phyloP scores from a whole-genome alignment of 306 rosid genomes.

The Cucurbita argyrosperma region DNA sequence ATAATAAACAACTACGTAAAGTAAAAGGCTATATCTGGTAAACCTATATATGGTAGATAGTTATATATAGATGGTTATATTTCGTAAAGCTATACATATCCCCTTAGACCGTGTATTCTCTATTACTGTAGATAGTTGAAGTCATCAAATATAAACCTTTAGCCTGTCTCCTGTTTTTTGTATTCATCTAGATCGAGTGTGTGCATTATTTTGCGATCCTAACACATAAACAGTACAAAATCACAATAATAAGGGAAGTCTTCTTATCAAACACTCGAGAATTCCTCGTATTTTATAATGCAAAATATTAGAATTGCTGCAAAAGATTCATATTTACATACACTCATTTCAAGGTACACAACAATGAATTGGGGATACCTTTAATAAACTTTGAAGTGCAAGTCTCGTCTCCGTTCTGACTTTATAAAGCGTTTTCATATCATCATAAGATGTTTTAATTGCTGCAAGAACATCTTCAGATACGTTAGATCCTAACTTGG shows the following conservation, averaged over 20 bases:
- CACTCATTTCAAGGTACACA: background rate
- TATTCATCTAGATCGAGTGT: no score
- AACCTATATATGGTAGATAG: no score
- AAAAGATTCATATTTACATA: background rate
- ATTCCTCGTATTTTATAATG: background rate
- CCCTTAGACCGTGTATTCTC: no score
- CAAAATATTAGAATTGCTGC: background rate
- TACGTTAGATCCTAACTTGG: slow-evolving; percentile 41
- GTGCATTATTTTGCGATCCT: no score
- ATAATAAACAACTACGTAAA: no score
- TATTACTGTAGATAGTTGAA: no score
- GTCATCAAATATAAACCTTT: no score
- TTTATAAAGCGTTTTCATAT: slow-evolving; percentile 52
- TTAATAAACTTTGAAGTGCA: slow-evolving; percentile 57
- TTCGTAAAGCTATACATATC: no score
- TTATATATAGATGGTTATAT: no score
- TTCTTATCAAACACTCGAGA: background rate
- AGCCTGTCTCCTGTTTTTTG: no score
- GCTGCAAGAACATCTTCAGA: slow-evolving; percentile 43
- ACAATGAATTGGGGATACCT: slow-evolving; percentile 28
- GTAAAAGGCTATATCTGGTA: no score
- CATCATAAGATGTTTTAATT: slow-evolving; percentile 37
- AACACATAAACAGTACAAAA: background rate
- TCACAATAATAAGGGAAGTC: background rate
- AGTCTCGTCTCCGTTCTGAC: slow-evolving; percentile 73